Base-by-base conservation (phyloP, 768 basidiomycete genomes). In the Tulasnella sp. region DNA sequence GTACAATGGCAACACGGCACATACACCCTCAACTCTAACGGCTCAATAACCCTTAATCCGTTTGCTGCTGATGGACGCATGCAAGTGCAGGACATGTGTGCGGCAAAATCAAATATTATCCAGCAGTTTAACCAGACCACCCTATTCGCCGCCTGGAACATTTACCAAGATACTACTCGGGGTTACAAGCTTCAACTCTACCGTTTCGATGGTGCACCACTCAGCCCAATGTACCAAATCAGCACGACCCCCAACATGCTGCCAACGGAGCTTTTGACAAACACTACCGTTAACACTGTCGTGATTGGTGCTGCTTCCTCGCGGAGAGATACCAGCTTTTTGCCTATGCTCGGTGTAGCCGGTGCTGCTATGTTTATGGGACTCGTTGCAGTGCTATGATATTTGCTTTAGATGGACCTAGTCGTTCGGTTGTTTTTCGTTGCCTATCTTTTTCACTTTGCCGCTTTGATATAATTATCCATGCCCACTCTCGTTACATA, bases 71-170 rank as follows among this genome's bases (percentile, higher is more conserved):
- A 99, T 83, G 97, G 97, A 20, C 93, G 90, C 85, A 95, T 98
- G 83, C 96, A 97, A 86, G 88, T 98, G 55, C 95, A 99, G 86
- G 92, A 96, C 81, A 92, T 95, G 0, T 99, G 97, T 82, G 92
- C 92, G 0, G 93, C 95, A 13, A 86, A 88, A 13, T 95, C 96
- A 39, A 94, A 95, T 83, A 92, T 96, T 83, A 89, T 98, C 82
- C 91, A 96, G 82, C 83, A 86, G 70, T 98, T 95, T 88, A 92
- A 94, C 85, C 83, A 88, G 80, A 92, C 90, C 16, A 93, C 94
- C 82, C 83, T 89, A 73, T 91, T 90, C 83, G 40, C 80, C 48
- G 78, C 80, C 9, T 98, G 93, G 93, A 87, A 86, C 55, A 94
- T 98, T 82, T 91, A 89, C 85, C 83, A 86, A 79, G 96, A 98